Evolutionary conservation across 441 rosid genomes (phyloP).

Genomic region (Macaranga tanarius): DNA sequence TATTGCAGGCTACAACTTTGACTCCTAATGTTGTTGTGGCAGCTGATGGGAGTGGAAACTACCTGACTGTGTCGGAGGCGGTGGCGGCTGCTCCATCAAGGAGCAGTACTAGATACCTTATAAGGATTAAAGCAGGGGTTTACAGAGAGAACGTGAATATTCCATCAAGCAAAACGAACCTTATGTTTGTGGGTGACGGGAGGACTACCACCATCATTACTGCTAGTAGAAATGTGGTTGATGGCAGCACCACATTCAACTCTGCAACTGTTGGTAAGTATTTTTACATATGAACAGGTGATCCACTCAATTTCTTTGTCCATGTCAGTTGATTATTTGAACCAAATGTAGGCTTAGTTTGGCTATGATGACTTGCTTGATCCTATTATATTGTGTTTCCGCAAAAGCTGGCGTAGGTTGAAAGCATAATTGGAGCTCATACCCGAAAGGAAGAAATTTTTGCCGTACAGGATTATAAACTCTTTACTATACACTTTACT

Average conservation of each 20-base stretch:
- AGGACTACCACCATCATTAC: conserved; percentile 60
- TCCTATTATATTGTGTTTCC: too few relatives aligned
- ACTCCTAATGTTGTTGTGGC: conserved; percentile 62
- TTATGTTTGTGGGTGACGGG: conserved; percentile 78
- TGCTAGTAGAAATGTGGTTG: conserved; percentile 48
- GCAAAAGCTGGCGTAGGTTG: too few relatives aligned
- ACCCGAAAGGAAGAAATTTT: too few relatives aligned
- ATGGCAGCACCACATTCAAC: conserved; percentile 77
- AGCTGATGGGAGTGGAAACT: conserved; percentile 72
- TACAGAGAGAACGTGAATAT: conserved; percentile 70
- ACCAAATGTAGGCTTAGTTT: too few relatives aligned
- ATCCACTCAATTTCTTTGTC: too few relatives aligned
- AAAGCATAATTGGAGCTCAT: too few relatives aligned
- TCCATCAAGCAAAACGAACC: conserved; percentile 73
- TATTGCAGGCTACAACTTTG: conserved; percentile 44
- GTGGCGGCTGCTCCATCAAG: conserved; percentile 55
- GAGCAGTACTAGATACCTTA: conserved; percentile 45
- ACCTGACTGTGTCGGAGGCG: conserved; percentile 55
- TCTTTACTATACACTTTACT: too few relatives aligned
- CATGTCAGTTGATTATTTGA: too few relatives aligned
- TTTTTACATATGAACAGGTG: too few relatives aligned
- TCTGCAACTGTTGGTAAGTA: conserved; percentile 79
- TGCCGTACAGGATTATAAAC: too few relatives aligned
- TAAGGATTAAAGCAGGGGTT: conserved; percentile 64
- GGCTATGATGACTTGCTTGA: too few relatives aligned